Conservation (phyloP, 495 filamentous ascomycete species). For the Aspergillus coremiiformis region DNA sequence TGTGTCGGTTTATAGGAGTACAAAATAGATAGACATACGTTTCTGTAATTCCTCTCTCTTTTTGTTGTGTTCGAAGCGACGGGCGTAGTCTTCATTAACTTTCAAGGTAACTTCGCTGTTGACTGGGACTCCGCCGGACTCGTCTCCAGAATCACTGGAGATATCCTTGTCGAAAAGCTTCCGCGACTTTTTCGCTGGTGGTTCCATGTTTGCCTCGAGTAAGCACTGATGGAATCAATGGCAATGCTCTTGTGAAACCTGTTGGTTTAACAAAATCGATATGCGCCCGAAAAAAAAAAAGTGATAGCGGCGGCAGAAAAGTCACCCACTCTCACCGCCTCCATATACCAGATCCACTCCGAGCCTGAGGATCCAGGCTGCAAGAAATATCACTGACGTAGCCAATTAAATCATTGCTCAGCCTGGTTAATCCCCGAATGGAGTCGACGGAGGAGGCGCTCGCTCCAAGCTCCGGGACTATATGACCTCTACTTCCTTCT, state of each 20-base stretch:
- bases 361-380: constrained; percentile 19
- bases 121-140: constrained; percentile 41
- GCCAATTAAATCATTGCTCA: constrained; percentile 33
- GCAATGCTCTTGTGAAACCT: neutral
- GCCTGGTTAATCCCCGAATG: constrained; percentile 8
- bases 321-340: constrained; percentile 13
- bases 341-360: neutral
- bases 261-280: neutral
- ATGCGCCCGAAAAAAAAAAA: constrained; percentile 26
- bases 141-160: constrained; percentile 51
- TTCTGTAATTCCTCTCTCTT: constrained; percentile 83
- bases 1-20: neutral
- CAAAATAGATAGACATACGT: constrained; percentile 44
- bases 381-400: constrained; percentile 29
- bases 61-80: constrained; percentile 91
- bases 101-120: constrained; percentile 46
- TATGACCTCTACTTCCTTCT: constrained; percentile 7
- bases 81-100: constrained; percentile 86
- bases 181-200: constrained; percentile 41
- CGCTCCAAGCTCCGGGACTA: constrained; percentile 13
- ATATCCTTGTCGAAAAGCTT: constrained; percentile 42
- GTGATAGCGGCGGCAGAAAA: constrained; percentile 18
- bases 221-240: neutral
- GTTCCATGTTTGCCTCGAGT: constrained; percentile 29
- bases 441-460: constrained; percentile 11